Conservation (phyloP, 2,329 filamentous ascomycete species). For the Colletotrichum australisinense region DNA sequence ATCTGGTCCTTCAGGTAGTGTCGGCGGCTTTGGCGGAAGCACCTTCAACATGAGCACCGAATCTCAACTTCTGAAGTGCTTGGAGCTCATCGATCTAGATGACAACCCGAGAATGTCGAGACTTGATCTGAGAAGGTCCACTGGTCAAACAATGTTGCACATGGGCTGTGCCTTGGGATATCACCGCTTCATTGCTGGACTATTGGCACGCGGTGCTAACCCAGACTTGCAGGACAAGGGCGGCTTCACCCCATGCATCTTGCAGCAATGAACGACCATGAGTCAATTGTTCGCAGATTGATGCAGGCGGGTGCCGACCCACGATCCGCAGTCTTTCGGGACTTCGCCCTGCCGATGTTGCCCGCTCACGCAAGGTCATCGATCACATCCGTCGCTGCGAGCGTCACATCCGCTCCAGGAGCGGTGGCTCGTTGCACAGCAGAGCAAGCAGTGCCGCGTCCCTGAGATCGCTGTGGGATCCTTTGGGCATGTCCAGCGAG, state of each 20-base stretch:
- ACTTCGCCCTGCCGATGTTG: conserved; percentile 77
- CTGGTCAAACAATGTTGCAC: conserved; percentile 85
- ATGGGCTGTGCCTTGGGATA: conserved; percentile 81
- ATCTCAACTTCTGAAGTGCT: conserved; percentile 74
- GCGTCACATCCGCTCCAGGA: conserved; percentile 74
- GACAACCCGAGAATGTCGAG: conserved; percentile 76
- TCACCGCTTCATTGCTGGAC: conserved; percentile 79
- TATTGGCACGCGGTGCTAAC: conserved; percentile 82
- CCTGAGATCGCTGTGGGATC: conserved; percentile 75
- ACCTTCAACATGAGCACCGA: conserved; percentile 63
- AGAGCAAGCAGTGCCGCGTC: conserved; percentile 76
- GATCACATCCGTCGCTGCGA: conserved; percentile 72
- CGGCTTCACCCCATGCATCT: conserved; percentile 87
- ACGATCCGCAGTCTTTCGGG: conserved; percentile 76
- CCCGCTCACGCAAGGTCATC: conserved; percentile 72
- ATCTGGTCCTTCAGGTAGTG: conserved; percentile 47
- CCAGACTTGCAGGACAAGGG: conserved; percentile 80
- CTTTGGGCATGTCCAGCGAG: conserved; percentile 55
- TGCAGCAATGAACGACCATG: conserved; percentile 80
- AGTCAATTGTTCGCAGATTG: conserved; percentile 80
- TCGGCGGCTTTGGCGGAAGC: conserved; percentile 52
- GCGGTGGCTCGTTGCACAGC: conserved; percentile 69
- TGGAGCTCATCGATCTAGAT: conserved; percentile 84
- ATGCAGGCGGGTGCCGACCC: conserved; percentile 79
- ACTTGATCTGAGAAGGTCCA: conserved; percentile 73